phyloP scores from a whole-genome alignment of 176 grass and related monocot genomes.

The Tuctoria greenei region DNA sequence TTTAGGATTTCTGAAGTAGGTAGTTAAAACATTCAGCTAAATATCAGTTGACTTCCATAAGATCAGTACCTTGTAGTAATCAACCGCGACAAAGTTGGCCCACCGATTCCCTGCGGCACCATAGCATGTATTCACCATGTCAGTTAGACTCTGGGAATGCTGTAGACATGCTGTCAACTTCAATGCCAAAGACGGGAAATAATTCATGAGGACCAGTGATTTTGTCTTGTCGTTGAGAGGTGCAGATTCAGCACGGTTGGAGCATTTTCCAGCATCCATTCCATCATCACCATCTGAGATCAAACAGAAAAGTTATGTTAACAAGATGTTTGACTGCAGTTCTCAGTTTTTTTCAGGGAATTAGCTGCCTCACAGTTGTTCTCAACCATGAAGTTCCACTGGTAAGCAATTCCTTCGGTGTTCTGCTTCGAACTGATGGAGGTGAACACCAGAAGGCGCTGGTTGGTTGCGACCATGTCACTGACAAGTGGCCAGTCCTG shows the following conservation, averaged over 20 bases:
- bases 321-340: background rate
- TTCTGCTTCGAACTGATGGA: constrained; percentile 74
- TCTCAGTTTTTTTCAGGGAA: background rate
- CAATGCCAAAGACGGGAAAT: constrained; percentile 54
- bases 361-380: constrained; percentile 70
- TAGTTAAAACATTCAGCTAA: background rate
- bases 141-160: constrained; percentile 44
- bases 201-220: constrained; percentile 80
- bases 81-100: constrained; percentile 68
- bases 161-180: constrained; percentile 49
- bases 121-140: constrained; percentile 67
- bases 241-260: constrained; percentile 61
- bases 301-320: background rate
- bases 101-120: constrained; percentile 51
- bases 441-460: constrained; percentile 83
- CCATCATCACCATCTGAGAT: constrained; percentile 67
- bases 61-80: constrained; percentile 66
- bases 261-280: constrained; percentile 65
- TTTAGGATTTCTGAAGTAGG: no score
- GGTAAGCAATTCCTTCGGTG: constrained; percentile 88
- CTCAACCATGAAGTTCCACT: constrained; percentile 99
- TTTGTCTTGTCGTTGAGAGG: constrained; percentile 60
- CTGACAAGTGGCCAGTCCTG: constrained; percentile 85
- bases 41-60: background rate
- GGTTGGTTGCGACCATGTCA: constrained; percentile 70